These are phyloP conservation scores for Musa itinerans DNA, from an alignment of 176 grass and related monocot genomes.

Conservation along the genomic window DNA sequence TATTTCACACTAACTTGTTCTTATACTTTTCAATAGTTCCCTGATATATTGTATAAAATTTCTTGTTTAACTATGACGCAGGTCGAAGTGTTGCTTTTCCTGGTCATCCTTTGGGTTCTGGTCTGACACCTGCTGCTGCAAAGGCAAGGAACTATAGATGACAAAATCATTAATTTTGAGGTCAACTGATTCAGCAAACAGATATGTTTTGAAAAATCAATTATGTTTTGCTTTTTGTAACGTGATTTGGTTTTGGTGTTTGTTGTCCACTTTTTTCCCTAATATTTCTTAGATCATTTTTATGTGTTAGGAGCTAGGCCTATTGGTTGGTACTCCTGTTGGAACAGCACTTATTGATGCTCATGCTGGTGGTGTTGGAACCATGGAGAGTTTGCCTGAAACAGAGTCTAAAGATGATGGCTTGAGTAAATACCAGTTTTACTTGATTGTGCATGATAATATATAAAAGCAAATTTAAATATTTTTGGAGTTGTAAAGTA, in stretches of 20 bases:
- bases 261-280: neutral
- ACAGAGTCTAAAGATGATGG: slow-evolving; percentile 45
- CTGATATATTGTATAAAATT: neutral
- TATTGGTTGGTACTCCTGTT: slow-evolving; percentile 69
- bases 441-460: neutral
- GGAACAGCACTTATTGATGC: slow-evolving; percentile 96
- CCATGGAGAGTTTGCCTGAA: slow-evolving; percentile 65
- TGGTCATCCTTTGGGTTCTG: slow-evolving; percentile 92
- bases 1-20: neutral
- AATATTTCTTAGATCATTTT: slow-evolving; percentile 7
- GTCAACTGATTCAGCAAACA: neutral
- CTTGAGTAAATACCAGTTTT: slow-evolving; percentile 10
- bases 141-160: slow-evolving; percentile 56
- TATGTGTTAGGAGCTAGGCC: slow-evolving; percentile 61
- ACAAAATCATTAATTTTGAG: slow-evolving; percentile 20
- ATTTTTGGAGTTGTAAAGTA: neutral
- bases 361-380: slow-evolving; percentile 91
- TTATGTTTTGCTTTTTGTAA: neutral
- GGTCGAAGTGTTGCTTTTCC: slow-evolving; percentile 93
- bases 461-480: neutral
- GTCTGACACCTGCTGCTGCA: slow-evolving; percentile 71
- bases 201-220: slow-evolving; percentile 12
- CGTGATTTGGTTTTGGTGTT: neutral
- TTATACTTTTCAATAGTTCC: neutral
- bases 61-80: slow-evolving; percentile 31